phyloP scores from a whole-genome alignment of 495 filamentous ascomycete genomes.

The Penicillium angulare region DNA sequence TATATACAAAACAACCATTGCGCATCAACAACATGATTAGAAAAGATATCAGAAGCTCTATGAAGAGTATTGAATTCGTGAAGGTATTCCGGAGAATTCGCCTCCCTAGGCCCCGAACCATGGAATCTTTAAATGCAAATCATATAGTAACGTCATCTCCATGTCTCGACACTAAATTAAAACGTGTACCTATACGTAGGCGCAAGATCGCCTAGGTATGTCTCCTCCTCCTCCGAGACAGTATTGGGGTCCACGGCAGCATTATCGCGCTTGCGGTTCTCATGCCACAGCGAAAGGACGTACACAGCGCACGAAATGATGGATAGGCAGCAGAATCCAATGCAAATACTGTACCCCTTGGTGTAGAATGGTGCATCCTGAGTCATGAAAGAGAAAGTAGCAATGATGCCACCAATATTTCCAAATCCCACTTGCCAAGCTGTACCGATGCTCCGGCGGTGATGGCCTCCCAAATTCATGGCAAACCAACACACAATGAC shows the following conservation, averaged over 20 bases:
- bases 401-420: slow-evolving; percentile 89
- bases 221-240: slow-evolving; percentile 29
- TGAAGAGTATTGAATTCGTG: neutral
- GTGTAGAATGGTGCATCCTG: slow-evolving; percentile 66
- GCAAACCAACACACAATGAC: slow-evolving; percentile 91
- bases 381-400: slow-evolving; percentile 75
- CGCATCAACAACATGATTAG: neutral
- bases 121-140: neutral
- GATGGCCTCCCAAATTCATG: slow-evolving; percentile 89
- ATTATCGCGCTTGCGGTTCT: slow-evolving; percentile 65
- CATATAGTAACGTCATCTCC: neutral
- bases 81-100: neutral
- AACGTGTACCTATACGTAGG: slow-evolving; percentile 42
- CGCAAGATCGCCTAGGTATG: slow-evolving; percentile 39
- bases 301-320: slow-evolving; percentile 61
- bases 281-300: slow-evolving; percentile 51
- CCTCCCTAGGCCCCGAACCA: neutral
- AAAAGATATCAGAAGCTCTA: neutral
- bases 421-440: slow-evolving; percentile 92
- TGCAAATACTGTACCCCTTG: slow-evolving; percentile 74
- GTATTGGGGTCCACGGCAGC: slow-evolving; percentile 17
- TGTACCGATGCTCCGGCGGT: slow-evolving; percentile 74
- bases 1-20: too few species aligned
- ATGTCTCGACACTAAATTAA: too few species aligned
- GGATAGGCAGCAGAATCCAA: slow-evolving; percentile 71